Evolutionary conservation across 345 rosid species (phyloP), one percentile per base, ranked within the genome.

Genomic region (Boechera divaricarpa): DNA sequence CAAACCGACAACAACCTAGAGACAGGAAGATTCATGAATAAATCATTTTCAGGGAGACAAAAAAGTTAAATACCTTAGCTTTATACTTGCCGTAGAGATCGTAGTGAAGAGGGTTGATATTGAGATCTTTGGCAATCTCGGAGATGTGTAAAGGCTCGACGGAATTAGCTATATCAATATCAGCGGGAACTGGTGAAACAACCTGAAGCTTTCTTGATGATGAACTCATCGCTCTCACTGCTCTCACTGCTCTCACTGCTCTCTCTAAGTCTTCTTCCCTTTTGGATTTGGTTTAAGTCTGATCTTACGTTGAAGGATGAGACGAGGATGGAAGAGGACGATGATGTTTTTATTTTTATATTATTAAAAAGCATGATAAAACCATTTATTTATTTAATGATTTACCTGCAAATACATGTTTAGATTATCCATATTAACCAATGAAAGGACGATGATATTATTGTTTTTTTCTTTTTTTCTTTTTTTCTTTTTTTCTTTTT

Each of bases 51-150:
- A 2, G 0, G 7, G 4, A 26, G 28, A 69, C 28, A 54, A 35
- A 28, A 28, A 12, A 6, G 31, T 35, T 0, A n/a, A 57, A 32
- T 36, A 95, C 99, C 98, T 95, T 95, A 45, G 99, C 99, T 80
- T 95, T 95, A 85, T 89, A 85, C 64, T 90, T 95, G 9, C 99
- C 99, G 77, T 89, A 92, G 76, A 91, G 96, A 85, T 95, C 99
- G 80, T 89, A 95, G 79, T 92, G 88, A 71, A 81, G 74, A 7
- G 97, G 83, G 10, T 63, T 67, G 58, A 95, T 90, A 80, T 85
- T 86, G 67, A 95, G 92, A 48, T 79, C 89, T 71, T 84, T 55
- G 57, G 98, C 99, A 80, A 95, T 89, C 85, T 95, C 87, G 13
- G 98, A 82, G 56, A 95, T 85, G 77, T 92, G 98, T 69, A 88